Percentiles rank a stretch among this genome's conserved stretches.
Conservation (phyloP, 306 rosid species). For the Cercis canadensis region DNA sequence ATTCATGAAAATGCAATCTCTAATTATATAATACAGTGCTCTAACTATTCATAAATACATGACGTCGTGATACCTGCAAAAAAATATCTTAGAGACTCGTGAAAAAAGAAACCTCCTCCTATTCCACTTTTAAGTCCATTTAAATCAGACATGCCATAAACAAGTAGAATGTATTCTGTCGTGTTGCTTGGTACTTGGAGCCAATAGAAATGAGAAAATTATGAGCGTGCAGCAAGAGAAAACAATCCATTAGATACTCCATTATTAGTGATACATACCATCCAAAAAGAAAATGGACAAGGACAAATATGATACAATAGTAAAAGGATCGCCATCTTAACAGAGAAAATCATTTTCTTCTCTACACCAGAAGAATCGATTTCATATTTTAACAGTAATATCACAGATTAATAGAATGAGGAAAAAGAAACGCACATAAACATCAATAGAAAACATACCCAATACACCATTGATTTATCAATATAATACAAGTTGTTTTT, state of each 20-base stretch:
- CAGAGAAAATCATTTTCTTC: neutral
- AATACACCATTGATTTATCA: constrained; percentile 6
- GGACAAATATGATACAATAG: neutral
- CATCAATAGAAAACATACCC: neutral
- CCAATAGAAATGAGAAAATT: neutral
- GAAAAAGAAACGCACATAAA: neutral
- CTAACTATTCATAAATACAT: neutral
- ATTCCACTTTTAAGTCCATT: neutral
- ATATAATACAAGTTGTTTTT: neutral
- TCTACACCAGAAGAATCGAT: constrained; percentile 26
- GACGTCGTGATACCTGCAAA: neutral
- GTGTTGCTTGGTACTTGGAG: neutral
- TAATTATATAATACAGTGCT: neutral
- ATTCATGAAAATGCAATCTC: neutral
- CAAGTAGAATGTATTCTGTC: neutral
- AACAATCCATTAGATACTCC: neutral
- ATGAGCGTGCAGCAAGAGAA: neutral
- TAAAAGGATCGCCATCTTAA: neutral
- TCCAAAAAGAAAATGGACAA: neutral
- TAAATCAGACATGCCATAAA: constrained; percentile 9
- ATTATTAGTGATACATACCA: neutral
- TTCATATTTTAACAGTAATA: constrained; percentile 32
- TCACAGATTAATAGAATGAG: constrained; percentile 23
- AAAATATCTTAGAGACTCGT: neutral
- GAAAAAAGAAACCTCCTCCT: neutral